A percentile compares a stretch with the other conserved stretches of the same genome.
phyloP scores from a whole-genome alignment of 1,284 basidiomycete species.

The Wallemia mellicola region DNA sequence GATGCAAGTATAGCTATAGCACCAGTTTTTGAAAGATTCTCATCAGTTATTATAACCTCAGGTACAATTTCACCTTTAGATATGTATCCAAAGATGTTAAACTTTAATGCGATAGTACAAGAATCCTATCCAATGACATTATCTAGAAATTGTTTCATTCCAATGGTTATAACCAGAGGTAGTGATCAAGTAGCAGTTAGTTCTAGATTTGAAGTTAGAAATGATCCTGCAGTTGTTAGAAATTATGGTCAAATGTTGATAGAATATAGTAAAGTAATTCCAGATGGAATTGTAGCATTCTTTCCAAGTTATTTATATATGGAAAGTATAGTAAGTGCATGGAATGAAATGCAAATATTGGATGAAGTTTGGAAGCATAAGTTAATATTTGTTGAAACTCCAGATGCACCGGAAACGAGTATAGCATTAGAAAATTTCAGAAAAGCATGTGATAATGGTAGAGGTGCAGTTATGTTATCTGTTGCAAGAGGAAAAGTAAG shows the following conservation, averaged over 20 bases:
- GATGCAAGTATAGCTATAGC: constrained; percentile 94
- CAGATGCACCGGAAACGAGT: constrained; percentile 94
- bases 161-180: constrained; percentile 91
- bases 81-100: constrained; percentile 99
- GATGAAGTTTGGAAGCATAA: constrained; percentile 99
- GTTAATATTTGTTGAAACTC: constrained; percentile 96
- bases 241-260: constrained; percentile 96
- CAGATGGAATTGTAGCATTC: constrained; percentile 98
- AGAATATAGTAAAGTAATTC: constrained; percentile 90
- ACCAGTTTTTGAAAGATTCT: constrained; percentile 93
- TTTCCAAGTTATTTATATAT: constrained; percentile 99
- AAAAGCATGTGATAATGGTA: constrained; percentile 90
- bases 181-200: constrained; percentile 96
- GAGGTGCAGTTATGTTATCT: constrained; percentile 82
- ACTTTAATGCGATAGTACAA: constrained; percentile 88
- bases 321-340: constrained; percentile 97
- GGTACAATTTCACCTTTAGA: constrained; percentile 95
- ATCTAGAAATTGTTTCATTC: constrained; percentile 82
- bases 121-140: constrained; percentile 97
- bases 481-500: constrained; percentile 98
- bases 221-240: constrained; percentile 92
- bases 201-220: constrained; percentile 95
- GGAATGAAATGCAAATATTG: constrained; percentile 99
- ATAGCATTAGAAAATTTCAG: constrained; percentile 94
- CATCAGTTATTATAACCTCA: constrained; percentile 91